A percentile compares a stretch with the other conserved stretches of the same genome.
These are phyloP conservation scores for Phoma sp. DNA, from an alignment of 2,329 filamentous ascomycete species.

Conservation along the genomic window DNA sequence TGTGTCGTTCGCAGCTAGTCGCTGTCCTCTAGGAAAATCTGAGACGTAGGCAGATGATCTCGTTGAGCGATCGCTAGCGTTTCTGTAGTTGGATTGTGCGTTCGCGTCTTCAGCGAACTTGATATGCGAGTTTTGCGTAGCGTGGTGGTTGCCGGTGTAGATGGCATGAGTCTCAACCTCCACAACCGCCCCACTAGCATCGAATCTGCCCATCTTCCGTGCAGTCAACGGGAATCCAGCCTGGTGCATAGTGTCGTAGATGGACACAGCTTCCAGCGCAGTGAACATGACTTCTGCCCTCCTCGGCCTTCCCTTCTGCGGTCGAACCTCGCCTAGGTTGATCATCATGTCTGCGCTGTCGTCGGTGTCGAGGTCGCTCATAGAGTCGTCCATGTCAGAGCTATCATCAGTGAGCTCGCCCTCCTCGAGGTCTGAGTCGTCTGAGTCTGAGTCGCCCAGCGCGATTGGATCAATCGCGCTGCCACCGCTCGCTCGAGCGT, in stretches of 20 bases:
- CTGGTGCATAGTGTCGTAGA: constrained; percentile 25
- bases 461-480: constrained; percentile 20
- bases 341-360: constrained; percentile 28
- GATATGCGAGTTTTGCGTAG: constrained; percentile 8
- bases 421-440: constrained; percentile 22
- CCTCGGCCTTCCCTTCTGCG: neutral
- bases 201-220: constrained; percentile 21
- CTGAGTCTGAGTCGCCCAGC: constrained; percentile 19
- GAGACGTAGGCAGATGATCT: constrained; percentile 11
- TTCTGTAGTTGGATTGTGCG: neutral
- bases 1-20: constrained; percentile 4
- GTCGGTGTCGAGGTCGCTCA: constrained; percentile 22
- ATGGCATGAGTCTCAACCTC: constrained; percentile 10
- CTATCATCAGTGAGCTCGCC: constrained; percentile 23
- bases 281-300: constrained; percentile 32
- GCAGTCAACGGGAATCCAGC: constrained; percentile 25
- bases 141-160: neutral
- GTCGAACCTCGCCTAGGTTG: constrained; percentile 27
- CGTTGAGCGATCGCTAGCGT: neutral
- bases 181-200: constrained; percentile 15
- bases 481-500: constrained; percentile 11
- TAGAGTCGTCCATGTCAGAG: constrained; percentile 11
- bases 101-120: neutral
- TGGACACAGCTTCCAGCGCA: constrained; percentile 21
- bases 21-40: constrained; percentile 20